phyloP scores from a whole-genome alignment of 192 early-diverging fungal species.

The Rhizoclosmatium globosum region DNA sequence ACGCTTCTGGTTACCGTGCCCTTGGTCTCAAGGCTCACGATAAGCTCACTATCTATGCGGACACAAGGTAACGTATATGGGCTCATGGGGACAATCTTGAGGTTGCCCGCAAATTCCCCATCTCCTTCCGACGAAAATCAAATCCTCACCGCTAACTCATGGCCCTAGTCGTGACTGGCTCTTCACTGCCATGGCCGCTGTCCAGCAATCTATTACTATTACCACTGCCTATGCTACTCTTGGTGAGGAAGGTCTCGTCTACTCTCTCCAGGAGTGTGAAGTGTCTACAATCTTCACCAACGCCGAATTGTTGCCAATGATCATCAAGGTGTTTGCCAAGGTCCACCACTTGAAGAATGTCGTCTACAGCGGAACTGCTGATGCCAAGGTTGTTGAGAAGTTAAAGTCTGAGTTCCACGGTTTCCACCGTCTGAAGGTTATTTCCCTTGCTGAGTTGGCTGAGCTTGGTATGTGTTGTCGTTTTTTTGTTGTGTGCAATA shows the following conservation, averaged over 20 bases:
- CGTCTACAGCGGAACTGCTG: slow-evolving; percentile 76
- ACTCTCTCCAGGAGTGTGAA: slow-evolving; percentile 85
- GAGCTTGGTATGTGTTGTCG: background rate
- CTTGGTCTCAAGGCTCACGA: slow-evolving; percentile 61
- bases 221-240: slow-evolving; percentile 84
- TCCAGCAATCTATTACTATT: slow-evolving; percentile 76
- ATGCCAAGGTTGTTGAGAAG: slow-evolving; percentile 31
- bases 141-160: background rate
- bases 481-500: too few relatives aligned
- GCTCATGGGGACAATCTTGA: too few relatives aligned
- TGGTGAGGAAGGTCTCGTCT: slow-evolving; percentile 82
- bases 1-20: slow-evolving; percentile 77
- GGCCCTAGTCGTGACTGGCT: slow-evolving; percentile 54
- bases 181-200: slow-evolving; percentile 67
- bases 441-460: slow-evolving; percentile 74
- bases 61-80: slow-evolving; percentile 45
- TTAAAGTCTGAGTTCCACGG: background rate
- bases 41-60: slow-evolving; percentile 54
- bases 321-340: slow-evolving; percentile 65
- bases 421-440: slow-evolving; percentile 40
- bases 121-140: background rate
- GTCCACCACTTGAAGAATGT: slow-evolving; percentile 74
- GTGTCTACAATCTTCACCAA: slow-evolving; percentile 77
- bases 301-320: slow-evolving; percentile 71
- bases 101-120: too few relatives aligned